Evolutionary conservation across 129 eudicot species (phyloP), one percentile per base, ranked within the genome.

Genomic region (Artemisia annua): DNA sequence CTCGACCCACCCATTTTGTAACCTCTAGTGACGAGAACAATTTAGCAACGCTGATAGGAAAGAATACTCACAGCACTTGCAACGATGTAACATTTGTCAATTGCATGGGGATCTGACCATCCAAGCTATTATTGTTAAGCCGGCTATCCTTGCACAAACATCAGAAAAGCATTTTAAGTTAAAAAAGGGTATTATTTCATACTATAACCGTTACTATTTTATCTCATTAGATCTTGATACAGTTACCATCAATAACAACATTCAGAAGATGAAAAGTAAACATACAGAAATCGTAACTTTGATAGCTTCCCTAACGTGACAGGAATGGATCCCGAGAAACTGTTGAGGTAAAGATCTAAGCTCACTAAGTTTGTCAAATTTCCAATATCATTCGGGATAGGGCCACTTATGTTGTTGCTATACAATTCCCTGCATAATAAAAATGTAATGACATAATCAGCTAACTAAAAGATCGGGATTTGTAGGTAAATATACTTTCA

Each of bases 261-360:
- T 7, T 56, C 10, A n/a, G 26, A 56, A 18, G 62, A 8, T 9
- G 12, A 56, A 18, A 28, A 18, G 79, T 53, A 39, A 71, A 84
- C 91, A 48, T 71, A 92, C 96, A 92, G 85, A 81, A 89, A 89
- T 26, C 96, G 84, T 79, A 92, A 52, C 69, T 89, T 92, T 2
- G 88, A 80, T 15, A 89, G 82, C 72, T 82, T 92, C 75, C 98
- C 98, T 69, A 92, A 66, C 11, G 91, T 69, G 75, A 77, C 96
- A 0, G 98, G 98, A 65, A 92, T 92, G 60, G 94, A 91, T 52
- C 98, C 98, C 52, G 76, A 63, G 58, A 92, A 89, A 66, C 85
- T 82, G 86, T 92, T 92, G 81, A 89, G 81, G 83, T 89, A 92
- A 67, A 92, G 88, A 79, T 92, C 98, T 88, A 92, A 87, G 85